Base-by-base conservation (phyloP, 2,329 filamentous ascomycete species). In the Epichloe sibirici region DNA sequence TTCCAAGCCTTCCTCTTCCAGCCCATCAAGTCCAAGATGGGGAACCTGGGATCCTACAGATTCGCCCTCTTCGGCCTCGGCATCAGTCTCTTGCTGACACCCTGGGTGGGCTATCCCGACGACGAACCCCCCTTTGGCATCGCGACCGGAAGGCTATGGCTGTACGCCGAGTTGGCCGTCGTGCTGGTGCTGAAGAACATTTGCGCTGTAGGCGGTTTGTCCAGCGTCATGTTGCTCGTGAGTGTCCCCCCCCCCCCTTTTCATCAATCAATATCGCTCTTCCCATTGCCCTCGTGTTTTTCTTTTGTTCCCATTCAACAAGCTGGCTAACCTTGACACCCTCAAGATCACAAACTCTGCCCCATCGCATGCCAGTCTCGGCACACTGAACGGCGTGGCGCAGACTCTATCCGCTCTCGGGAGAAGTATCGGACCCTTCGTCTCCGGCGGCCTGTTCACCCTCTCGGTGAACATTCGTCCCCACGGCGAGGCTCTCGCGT, bases 341-440 rank as follows among this genome's bases (percentile, higher is more conserved):
- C 9, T 3, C 56, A 21, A 91, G 87, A 90, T 98, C 58, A 97
- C 90, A 39, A 98, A 98, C 62, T 94, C 88, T 1, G 88, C 90
- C 0, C 88, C 90, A 0, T 89, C 90, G 7, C 81, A 91, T 66
- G 83, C 86, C 5, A 90, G 88, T 0, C 78, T 98, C 0, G 93
- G 93, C 3, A 90, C 88, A 0, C 76, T 98, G 28, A 96, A 98
- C 63, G 93, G 93, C 9, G 78, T 97, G 35, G 93, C 93, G 0
- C 93, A 98, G 68, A 95, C 90, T 0, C 80, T 98, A 0, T 95
- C 89, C 0, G 93, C 93, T 0, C 88, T 88, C 0, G 93, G 93
- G 8, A 83, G 93, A 55, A 90, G 90, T 44, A 79, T 89, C 0
- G 93, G 93, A 0, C 93, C 93, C 0, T 90, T 97, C 58, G 73